Conservation (phyloP, 2,329 filamentous ascomycete species). For the Alternaria sp. region DNA sequence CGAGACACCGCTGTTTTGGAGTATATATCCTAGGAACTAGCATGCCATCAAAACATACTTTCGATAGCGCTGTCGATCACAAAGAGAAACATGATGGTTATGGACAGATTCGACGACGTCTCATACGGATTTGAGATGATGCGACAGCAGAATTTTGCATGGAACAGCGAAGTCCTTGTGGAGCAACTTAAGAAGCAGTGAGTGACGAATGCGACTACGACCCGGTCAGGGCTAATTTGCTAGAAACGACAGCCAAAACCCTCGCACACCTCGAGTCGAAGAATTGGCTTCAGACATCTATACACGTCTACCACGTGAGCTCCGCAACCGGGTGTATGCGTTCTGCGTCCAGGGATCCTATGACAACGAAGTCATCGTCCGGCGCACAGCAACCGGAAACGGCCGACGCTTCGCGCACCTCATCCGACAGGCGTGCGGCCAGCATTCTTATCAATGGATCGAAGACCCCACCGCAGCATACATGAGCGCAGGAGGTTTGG, state of each 20-base stretch:
- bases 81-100: neutral
- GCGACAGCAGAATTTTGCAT: neutral
- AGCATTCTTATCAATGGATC: slow-evolving; percentile 25
- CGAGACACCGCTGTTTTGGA: slow-evolving; percentile 2
- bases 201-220: neutral
- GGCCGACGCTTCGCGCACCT: slow-evolving; percentile 12
- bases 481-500: slow-evolving; percentile 3
- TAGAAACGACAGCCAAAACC: neutral
- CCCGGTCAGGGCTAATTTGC: neutral
- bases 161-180: neutral
- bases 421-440: slow-evolving; percentile 17
- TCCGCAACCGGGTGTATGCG: slow-evolving; percentile 26
- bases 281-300: slow-evolving; percentile 7
- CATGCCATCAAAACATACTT: neutral
- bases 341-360: slow-evolving; percentile 24
- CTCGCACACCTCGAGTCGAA: neutral
- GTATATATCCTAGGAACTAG: slow-evolving; percentile 2
- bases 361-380: slow-evolving; percentile 30
- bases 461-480: slow-evolving; percentile 19
- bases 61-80: neutral
- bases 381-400: slow-evolving; percentile 3
- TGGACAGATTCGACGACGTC: neutral
- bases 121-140: neutral
- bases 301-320: slow-evolving; percentile 24
- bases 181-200: neutral